Evolutionary conservation across 257 asterid genomes (phyloP), one percentile per base, ranked within the genome.

Genomic region (Nicotiana otophora): DNA sequence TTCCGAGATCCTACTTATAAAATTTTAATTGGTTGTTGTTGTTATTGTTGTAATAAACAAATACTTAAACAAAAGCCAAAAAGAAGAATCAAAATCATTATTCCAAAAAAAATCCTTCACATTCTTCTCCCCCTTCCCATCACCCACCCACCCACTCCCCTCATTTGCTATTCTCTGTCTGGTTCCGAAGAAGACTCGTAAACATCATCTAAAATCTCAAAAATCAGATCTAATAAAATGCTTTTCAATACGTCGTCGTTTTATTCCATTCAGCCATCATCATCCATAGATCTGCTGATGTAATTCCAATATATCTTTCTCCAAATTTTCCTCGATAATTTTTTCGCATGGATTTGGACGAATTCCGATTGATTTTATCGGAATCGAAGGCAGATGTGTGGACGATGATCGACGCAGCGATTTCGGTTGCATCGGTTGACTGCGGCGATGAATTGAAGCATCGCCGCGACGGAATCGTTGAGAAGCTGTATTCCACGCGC

Each of bases 351-450:
- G 98, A 94, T 90, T 86, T 90, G 82, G 93, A 91, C 5, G 95
- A 90, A 62, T 82, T 96, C 53, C 92, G 98, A 6, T 64, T 87
- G 87, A 87, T 96, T 83, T 74, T 94, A 65, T 90, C 96, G 78
- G 85, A 89, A 85, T 90, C 99, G 20, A 87, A 91, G 28, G 92
- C 87, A 42, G 97, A 90, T 31, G 88, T 96, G 4, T 96, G 99
- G 99, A 75, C 89, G 57, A 51, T 96, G 84, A 94, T 96, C 30
- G 97, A 92, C 8, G 83, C 98, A 70, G 99, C 99, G 83, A 92
- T 96, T 67, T 81, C 86, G 75, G 93, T 96, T 70, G 99, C 98
- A 30, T 60, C 90, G 64, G 54, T 89, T 54, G 99, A 96, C 86
- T 88, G 83, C 87, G 85, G 87, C 62, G 93, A 90, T 2, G 98